phyloP scores from a whole-genome alignment of 2,329 filamentous ascomycete genomes.

The Fusarium redolens region DNA sequence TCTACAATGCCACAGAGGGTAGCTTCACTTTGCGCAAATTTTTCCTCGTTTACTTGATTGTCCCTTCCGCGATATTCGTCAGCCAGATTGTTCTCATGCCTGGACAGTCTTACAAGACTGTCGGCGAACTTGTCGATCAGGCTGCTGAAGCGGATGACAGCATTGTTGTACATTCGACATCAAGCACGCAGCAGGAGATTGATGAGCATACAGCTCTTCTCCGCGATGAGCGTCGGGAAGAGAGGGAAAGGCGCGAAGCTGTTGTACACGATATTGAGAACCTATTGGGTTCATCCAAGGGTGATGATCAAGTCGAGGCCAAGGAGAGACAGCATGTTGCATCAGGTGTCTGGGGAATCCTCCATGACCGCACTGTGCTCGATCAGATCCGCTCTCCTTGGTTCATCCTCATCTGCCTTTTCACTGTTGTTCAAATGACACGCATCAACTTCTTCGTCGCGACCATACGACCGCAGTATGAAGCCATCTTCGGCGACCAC shows the following conservation, averaged over 20 bases:
- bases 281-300: constrained; percentile 73
- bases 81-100: constrained; percentile 80
- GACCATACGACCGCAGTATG: constrained; percentile 85
- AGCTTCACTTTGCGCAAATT: constrained; percentile 73
- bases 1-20: constrained; percentile 69
- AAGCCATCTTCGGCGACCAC: constrained; percentile 74
- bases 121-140: constrained; percentile 83
- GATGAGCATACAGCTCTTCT: constrained; percentile 68
- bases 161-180: constrained; percentile 45
- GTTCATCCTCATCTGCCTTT: constrained; percentile 86
- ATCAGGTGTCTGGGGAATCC: constrained; percentile 86
- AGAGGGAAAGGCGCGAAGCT: constrained; percentile 69
- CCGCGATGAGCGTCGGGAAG: constrained; percentile 67
- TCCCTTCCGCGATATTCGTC: constrained; percentile 74
- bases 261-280: constrained; percentile 78
- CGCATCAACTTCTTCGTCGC: constrained; percentile 95
- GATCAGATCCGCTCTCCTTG: constrained; percentile 83
- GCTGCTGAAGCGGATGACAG: constrained; percentile 65
- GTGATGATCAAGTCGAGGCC: constrained; percentile 70
- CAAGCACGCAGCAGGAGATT: constrained; percentile 50
- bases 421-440: constrained; percentile 82
- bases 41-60: constrained; percentile 77
- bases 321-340: constrained; percentile 77
- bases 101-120: constrained; percentile 81
- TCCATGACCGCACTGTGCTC: constrained; percentile 77